Base-by-base conservation (phyloP, 176 grass and related monocot genomes). In the Ensete ventricosum region DNA sequence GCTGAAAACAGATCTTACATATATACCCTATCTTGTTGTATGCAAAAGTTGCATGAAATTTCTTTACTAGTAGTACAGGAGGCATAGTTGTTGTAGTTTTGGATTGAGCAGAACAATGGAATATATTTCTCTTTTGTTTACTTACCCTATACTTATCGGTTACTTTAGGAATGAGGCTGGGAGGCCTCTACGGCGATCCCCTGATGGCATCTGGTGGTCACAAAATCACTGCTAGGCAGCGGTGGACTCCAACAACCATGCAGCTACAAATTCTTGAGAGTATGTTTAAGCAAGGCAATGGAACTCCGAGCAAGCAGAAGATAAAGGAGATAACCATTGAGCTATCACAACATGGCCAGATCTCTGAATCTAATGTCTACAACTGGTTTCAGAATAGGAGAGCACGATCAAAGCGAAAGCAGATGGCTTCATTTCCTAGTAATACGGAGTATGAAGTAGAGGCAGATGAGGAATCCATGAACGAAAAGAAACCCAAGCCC, bases 331-430 rank as follows among this genome's bases (percentile, higher is more conserved):
- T 64, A 65, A 77, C 75, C 24, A 9, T 24, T 13, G 75, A 77
- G 48, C 12, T 77, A 16, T 62, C 57, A 26, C 27, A 52, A 1
- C 75, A 77, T 64, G 75, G 75, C 9, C 59, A 65, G 9, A 64
- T 77, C 59, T 77, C 75, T 17, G 75, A 77, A 53, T 26, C 19
- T 14, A 77, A 66, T 53, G 75, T 66, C 43, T 65, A 77, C 50
- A 77, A 77, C 62, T 77, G 59, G 75, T 77, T 77, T 62, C 62
- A 77, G n/a, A 77, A 66, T 49, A 77, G 62, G 52, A 66, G 75
- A 20, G 75, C 59, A 16, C 49, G 75, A 26, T 53, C 49, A 51
- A 77, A 77, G 48, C 62, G 43, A 23, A 66, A 77, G 62, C 75
- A 75, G 54, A 27, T 62, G 23, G 50, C 49, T 65, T 9, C 2